Base-by-base conservation (phyloP, 2,329 filamentous ascomycete genomes). In the Ceratocystiopsis sp. region DNA sequence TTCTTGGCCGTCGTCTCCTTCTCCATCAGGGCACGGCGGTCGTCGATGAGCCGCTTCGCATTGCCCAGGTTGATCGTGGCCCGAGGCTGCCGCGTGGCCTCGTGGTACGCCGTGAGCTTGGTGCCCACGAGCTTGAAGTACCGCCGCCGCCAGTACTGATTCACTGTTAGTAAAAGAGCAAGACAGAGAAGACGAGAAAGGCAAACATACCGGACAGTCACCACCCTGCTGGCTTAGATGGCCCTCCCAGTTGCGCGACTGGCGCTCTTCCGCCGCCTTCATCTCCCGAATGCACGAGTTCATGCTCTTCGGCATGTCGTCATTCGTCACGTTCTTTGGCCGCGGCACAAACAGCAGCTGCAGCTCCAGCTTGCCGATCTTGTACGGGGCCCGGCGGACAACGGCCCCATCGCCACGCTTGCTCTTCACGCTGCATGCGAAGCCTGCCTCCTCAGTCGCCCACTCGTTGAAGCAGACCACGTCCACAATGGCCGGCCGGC, bases 241-340 rank as follows among this genome's bases (percentile, higher is more conserved):
- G 29, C 91, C 89, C 60, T 98, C 89, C 69, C 75, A 93, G 53
- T 77, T 80, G 48, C 81, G 77, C 40, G 80, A 71, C 48, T 82
- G 73, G 48, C 83, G 72, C 58, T 83, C 81, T 58, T 94, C 86
- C 2, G 89, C 86, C 42, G 89, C 84, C 61, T 82, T 84, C 63
- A 98, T 78, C 64, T 96, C 91, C 16, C 91, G 75, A 52, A 96
- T 82, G 59, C 86, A 94, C 37, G 84, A 83, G 61, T 91, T 93
- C 87, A 98, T 94, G 66, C 87, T 95, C 77, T 96, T 96, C 43
- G 91, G 91, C 85, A 98, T 95, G 52, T 96, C 89, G 15, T 95
- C 87, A 50, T 96, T 91, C 41, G 77, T 78, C 29, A 78, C 71
- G 38, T 81, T 82, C 66, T 84, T 89, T 5, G 91, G 89, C 53